A percentile compares a stretch with the other conserved stretches of the same genome.
phyloP scores from a whole-genome alignment of 2,329 filamentous ascomycete species.

The Monascus ruber region DNA sequence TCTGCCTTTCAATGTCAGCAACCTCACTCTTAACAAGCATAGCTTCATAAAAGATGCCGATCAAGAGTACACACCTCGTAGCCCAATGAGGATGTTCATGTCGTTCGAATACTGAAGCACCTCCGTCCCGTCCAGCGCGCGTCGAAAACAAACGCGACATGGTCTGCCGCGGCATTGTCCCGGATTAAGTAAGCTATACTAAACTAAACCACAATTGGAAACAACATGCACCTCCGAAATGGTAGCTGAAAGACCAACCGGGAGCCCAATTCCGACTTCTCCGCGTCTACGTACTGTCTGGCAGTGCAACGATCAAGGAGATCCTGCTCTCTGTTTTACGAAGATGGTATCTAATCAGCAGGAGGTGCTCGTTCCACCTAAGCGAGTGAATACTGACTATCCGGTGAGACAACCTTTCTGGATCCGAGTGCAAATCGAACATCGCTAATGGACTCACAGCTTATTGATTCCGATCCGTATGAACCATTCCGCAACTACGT shows the following conservation, averaged over 20 bases:
- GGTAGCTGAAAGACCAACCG: too few species aligned
- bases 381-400: constrained; percentile 70
- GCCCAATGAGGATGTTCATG: too few species aligned
- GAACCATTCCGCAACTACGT: constrained; percentile 22
- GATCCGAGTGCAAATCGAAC: not conserved
- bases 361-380: constrained; percentile 53
- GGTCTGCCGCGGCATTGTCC: too few species aligned
- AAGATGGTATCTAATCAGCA: constrained; percentile 26
- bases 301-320: not conserved
- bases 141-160: too few species aligned
- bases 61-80: too few species aligned
- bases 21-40: too few species aligned
- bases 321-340: not conserved
- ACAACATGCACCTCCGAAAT: too few species aligned
- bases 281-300: not conserved
- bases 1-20: constrained; percentile 7
- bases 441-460: constrained; percentile 43
- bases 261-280: not conserved
- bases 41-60: too few species aligned
- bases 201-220: not conserved
- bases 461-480: constrained; percentile 99
- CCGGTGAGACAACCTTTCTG: constrained; percentile 52
- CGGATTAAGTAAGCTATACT: too few species aligned
- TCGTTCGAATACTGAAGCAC: too few species aligned
- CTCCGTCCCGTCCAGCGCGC: too few species aligned